phyloP scores from a whole-genome alignment of 257 asterid species.

The Asclepias syriaca region DNA sequence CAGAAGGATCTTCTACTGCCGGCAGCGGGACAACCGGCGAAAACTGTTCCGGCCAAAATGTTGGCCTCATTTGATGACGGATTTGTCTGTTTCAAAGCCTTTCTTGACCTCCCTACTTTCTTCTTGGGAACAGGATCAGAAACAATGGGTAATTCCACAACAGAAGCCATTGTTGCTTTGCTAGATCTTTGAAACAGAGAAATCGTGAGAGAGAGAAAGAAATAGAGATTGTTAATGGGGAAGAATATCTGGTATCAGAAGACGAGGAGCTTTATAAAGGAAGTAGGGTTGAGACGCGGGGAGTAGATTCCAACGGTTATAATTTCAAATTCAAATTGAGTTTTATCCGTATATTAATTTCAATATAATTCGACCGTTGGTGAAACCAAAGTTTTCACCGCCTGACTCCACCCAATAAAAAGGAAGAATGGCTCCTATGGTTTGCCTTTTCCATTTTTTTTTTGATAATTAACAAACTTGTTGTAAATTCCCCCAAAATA shows the following conservation, averaged over 20 bases:
- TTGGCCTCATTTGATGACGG: constrained; percentile 52
- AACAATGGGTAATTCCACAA: constrained; percentile 29
- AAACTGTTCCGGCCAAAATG: constrained; percentile 45
- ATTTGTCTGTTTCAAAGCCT: constrained; percentile 42
- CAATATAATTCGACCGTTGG: constrained; percentile 10
- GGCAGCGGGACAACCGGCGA: constrained; percentile 23
- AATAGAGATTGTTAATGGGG: neutral
- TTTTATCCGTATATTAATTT: neutral
- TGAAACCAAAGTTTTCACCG: neutral
- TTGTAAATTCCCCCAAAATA: too few species aligned
- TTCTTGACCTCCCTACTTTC: constrained; percentile 45
- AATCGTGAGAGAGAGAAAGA: too few species aligned
- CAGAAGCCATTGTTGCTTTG: constrained; percentile 41
- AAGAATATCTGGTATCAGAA: too few species aligned
- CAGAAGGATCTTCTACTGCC: constrained; percentile 22
- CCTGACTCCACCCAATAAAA: neutral
- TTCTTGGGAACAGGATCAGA: constrained; percentile 39
- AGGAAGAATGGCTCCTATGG: neutral
- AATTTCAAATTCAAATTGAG: constrained; percentile 23
- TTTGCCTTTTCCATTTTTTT: neutral
- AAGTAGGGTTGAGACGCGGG: neutral
- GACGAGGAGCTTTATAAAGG: constrained; percentile 3
- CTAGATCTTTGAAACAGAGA: neutral
- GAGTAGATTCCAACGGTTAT: constrained; percentile 18
- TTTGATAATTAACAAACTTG: too few species aligned